Evolutionary conservation across 2,329 filamentous ascomycete species (phyloP), one percentile per base, ranked within the genome.

Genomic region (Ceratocystis alfenasii): DNA sequence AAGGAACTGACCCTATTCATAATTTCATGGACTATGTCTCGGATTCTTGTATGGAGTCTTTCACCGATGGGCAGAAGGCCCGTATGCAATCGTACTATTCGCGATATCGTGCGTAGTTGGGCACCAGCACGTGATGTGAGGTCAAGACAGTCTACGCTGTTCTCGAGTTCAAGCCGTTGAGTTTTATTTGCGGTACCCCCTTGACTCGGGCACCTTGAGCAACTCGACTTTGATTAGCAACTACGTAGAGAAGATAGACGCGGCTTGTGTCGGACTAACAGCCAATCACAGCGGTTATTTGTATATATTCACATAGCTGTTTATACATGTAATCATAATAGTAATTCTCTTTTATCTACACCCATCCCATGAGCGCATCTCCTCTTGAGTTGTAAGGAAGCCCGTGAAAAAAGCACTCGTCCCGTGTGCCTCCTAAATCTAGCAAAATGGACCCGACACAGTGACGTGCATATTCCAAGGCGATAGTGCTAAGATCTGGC

Each of bases 31-130:
- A 75, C 68, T 75, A 75, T 69, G 77, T 74, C 25, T 71, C 75
- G 64, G 78, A 81, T 33, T 65, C 71, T 67, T 80, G 78, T 73
- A 78, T 78, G 71, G 72, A 74, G 48, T 74, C 77, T 71, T 80
- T 80, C 72, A 78, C 77, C 5, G 48, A 73, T 17, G 76, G 75
- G 8, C 78, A 80, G 71, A 28, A 69, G 68, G 55, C 50, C 28
- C 66, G 66, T 48, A 67, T 67, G 66, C 63, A 65, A 30, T 65
- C 66, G 30, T 67, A 59, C 66, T 67, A 67, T 59, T 50, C 53
- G 44, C 62, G 30, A 33, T 67, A 67, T 63, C 66, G 66, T 50
- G 36, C 59, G 46, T 65, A 67, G 36, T 41, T 15, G 10, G 8
- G 36, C 36, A 1, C 36, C 5, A 12, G 3, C 36, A 12, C 10